phyloP scores from a whole-genome alignment of 2,329 filamentous ascomycete genomes.

The Beauveria caledonica region DNA sequence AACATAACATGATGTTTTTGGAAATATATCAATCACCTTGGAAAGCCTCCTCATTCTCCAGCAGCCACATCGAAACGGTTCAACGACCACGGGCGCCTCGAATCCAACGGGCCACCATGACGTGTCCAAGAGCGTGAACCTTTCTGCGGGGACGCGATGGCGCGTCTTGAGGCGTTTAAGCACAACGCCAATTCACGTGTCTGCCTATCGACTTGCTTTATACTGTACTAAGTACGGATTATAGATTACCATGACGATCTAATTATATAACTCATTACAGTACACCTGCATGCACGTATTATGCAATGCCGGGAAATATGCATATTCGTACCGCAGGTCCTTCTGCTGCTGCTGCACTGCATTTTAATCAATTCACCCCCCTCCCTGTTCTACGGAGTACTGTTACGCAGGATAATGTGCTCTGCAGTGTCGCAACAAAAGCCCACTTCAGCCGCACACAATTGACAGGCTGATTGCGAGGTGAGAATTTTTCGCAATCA shows the following conservation, averaged over 20 bases:
- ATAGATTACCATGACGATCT: neutral
- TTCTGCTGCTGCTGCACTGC: neutral
- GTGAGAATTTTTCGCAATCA: neutral
- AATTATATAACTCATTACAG: neutral
- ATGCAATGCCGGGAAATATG: too few relatives aligned
- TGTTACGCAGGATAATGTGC: neutral
- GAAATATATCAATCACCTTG: slow-evolving; percentile 26
- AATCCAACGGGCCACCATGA: neutral
- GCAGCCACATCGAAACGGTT: slow-evolving; percentile 49
- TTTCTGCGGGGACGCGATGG: slow-evolving; percentile 9
- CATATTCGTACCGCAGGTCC: neutral
- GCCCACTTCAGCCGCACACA: neutral
- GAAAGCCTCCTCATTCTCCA: slow-evolving; percentile 51
- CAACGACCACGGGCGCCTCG: neutral
- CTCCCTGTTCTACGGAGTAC: neutral
- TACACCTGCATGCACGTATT: too few relatives aligned
- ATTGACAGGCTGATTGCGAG: neutral
- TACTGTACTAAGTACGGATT: neutral
- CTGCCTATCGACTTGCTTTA: neutral
- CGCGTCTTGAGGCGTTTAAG: slow-evolving; percentile 8
- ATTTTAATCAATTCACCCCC: neutral
- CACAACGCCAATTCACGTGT: slow-evolving; percentile 18
- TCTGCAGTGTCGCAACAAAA: too few relatives aligned
- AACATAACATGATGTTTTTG: neutral
- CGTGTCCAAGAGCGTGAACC: slow-evolving; percentile 7